Base-by-base conservation (phyloP, 495 filamentous ascomycete species). In the Ascodesmis nigricans region DNA sequence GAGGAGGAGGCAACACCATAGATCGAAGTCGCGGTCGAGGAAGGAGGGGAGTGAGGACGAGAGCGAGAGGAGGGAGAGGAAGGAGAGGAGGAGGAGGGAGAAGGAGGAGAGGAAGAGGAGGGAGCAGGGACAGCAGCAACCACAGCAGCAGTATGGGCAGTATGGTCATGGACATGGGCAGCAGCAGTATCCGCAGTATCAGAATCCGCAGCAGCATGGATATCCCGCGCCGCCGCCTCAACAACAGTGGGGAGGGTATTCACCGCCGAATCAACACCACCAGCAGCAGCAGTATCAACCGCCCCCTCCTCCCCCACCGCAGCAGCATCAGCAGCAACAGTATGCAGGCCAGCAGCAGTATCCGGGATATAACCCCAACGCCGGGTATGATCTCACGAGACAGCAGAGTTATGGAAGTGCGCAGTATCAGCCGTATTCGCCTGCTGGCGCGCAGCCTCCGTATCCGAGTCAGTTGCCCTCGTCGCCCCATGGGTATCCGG, bases 51-150 rank as follows among this genome's bases (percentile, higher is more conserved):
- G n/a, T n/a, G 38, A 44, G 14, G 42, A 44, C 32, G 33, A 44
- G 18, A 41, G 35, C 8, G 45, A 20, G 24, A 40, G 21, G 16
- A 36, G 18, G 1, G 42, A 39, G 22, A 45, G 29, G n/a, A 16
- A 37, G 6, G 35, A 39, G 15, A 33, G 21, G 19, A 41, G 15
- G 31, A 44, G 29, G 18, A 36, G 22, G 1, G 41, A 36, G 22
- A 42, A 41, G 13, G 23, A 37, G 8, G 31, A 39, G 21, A 39
- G 33, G 19, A 45, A 43, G 11, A 39, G 45, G 7, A 29, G 29
- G 5, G 29, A 36, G 31, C 41, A 33, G 13, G 31, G 29, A 8
- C 42, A 35, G 13, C 33, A 35, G n/a, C 34, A 28, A 33, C 6
- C 9, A 36, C 7, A n/a, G 33, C 10, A 23, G 17, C 5, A 24